Conservation (phyloP, 345 rosid genomes). For the Alliaria petiolata region DNA sequence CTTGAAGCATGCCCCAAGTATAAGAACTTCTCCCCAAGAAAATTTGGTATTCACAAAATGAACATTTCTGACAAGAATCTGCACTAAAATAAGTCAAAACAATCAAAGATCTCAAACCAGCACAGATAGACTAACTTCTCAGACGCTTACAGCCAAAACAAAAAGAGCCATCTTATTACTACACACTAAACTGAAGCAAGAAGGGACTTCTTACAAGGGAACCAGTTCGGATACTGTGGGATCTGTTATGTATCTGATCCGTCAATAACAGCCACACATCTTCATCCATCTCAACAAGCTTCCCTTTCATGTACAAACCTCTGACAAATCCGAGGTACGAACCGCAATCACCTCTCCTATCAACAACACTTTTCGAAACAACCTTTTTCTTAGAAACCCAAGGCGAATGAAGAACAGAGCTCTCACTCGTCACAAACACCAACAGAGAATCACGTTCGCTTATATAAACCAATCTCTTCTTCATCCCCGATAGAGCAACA, state of each 20-base stretch:
- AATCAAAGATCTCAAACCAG: slow-evolving; percentile 20
- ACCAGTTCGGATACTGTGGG: slow-evolving; percentile 72
- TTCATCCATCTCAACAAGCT: slow-evolving; percentile 76
- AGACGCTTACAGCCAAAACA: not conserved
- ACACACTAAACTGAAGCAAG: slow-evolving; percentile 8
- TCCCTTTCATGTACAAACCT: slow-evolving; percentile 68
- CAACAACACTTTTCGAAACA: slow-evolving; percentile 22
- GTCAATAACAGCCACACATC: slow-evolving; percentile 83
- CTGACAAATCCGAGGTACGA: slow-evolving; percentile 62
- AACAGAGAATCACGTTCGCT: slow-evolving; percentile 49
- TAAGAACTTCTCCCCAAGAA: slow-evolving; percentile 58
- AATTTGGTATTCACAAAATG: slow-evolving; percentile 76
- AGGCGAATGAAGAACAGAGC: slow-evolving; percentile 50
- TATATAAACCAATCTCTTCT: slow-evolving; percentile 55
- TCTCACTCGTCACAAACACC: slow-evolving; percentile 53
- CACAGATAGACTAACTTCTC: no score
- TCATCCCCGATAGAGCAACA: slow-evolving; percentile 52
- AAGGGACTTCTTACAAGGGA: slow-evolving; percentile 56
- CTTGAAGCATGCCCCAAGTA: slow-evolving; percentile 80
- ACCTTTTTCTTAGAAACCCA: slow-evolving; percentile 30
- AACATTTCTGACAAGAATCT: slow-evolving; percentile 69
- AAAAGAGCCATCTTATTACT: no score
- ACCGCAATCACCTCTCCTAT: slow-evolving; percentile 51
- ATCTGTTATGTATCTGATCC: slow-evolving; percentile 45
- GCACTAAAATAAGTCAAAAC: slow-evolving; percentile 19